These are phyloP conservation scores for Solanum infundibuliforme DNA, from an alignment of 257 asterid genomes.

Conservation along the genomic window DNA sequence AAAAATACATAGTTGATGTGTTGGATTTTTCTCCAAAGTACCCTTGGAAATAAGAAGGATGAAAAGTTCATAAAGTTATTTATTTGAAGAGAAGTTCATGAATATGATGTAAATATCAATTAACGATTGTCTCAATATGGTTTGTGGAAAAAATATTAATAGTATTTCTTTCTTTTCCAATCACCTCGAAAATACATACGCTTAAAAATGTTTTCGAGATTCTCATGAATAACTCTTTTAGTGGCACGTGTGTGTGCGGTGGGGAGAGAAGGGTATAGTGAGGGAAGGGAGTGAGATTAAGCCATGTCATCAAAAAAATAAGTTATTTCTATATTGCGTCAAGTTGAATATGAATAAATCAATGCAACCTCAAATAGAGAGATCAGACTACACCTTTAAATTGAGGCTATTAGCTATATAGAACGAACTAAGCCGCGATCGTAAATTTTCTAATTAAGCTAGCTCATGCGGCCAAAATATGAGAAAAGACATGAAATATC, in stretches of 20 bases:
- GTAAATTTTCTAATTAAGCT: not conserved
- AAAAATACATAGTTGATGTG: no score
- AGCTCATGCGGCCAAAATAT: not conserved
- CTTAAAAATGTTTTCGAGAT: not conserved
- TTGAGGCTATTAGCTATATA: not conserved
- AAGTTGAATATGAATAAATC: not conserved
- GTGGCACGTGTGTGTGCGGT: not conserved
- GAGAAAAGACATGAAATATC: not conserved
- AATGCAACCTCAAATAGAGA: not conserved
- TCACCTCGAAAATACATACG: not conserved
- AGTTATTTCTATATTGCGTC: rapidly evolving
- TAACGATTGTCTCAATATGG: no score
- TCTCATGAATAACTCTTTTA: not conserved
- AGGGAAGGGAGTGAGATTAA: not conserved
- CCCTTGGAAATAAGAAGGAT: no score
- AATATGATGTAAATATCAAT: not conserved
- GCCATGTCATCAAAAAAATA: not conserved
- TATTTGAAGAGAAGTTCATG: not conserved
- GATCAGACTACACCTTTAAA: not conserved
- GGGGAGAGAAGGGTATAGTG: not conserved
- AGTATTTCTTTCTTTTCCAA: not conserved
- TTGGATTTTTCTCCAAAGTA: no score
- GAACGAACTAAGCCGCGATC: not conserved
- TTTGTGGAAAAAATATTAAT: not conserved
- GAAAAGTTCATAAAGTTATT: no score